These are phyloP conservation scores for Apiospora phragmitis DNA, from an alignment of 2,329 filamentous ascomycete species.

Conservation along the genomic window DNA sequence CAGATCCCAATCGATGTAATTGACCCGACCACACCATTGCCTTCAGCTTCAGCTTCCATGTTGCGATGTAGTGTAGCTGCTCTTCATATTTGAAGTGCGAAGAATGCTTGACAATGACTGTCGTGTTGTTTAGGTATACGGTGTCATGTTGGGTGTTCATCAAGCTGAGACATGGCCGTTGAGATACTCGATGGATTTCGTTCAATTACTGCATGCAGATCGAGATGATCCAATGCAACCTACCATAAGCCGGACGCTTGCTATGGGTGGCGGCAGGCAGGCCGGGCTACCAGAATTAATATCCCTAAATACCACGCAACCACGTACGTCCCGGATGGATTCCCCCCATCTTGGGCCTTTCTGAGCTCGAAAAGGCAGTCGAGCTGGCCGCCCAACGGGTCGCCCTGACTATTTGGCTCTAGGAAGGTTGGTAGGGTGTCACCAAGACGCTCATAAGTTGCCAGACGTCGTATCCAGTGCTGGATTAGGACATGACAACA, in stretches of 20 bases:
- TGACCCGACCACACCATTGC: not conserved
- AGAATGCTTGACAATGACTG: not conserved
- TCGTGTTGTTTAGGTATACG: no score
- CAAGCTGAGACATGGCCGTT: not conserved
- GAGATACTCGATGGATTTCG: not conserved
- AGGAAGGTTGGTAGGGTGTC: not conserved
- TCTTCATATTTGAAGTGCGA: not conserved
- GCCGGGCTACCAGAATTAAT: not conserved
- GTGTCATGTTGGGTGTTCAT: not conserved
- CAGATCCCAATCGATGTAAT: not conserved
- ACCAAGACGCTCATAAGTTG: not conserved
- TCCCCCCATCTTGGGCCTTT: not conserved
- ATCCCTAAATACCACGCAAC: not conserved
- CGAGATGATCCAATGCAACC: slow-evolving; percentile 7
- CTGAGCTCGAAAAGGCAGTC: not conserved
- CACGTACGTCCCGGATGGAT: not conserved
- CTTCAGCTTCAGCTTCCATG: not conserved
- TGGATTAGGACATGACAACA: slow-evolving; percentile 5
- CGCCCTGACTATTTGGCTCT: not conserved
- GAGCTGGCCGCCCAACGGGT: not conserved
- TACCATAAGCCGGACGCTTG: not conserved
- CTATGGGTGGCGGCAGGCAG: not conserved
- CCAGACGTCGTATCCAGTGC: not conserved
- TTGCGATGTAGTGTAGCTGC: not conserved
- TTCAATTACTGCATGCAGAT: slow-evolving; percentile 6